A percentile compares a stretch with the other conserved stretches of the same genome.
Conservation (phyloP, 352 stramenopile genomes). For the Globisporangium ultimum region DNA sequence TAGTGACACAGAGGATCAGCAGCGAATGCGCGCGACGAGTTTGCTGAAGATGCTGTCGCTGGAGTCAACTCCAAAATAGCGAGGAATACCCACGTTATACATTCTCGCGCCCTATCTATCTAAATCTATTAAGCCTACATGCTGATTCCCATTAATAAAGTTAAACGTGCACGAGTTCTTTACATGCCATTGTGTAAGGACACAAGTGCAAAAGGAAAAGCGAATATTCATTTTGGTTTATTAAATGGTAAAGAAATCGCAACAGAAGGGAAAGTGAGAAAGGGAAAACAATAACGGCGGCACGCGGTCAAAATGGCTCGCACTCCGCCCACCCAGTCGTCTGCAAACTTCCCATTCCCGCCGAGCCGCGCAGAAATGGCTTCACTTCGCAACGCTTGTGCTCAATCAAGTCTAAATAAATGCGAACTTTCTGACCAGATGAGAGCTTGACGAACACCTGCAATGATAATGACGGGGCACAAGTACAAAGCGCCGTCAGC, state of each 20-base stretch:
- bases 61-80: conserved; percentile 5
- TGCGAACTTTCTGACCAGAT: conserved; percentile 60
- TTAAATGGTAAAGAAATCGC: not conserved
- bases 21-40: conserved; percentile 23
- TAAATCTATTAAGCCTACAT: not conserved
- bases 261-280: conserved; percentile 8
- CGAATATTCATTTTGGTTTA: conserved; percentile 1
- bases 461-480: not conserved
- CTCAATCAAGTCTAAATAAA: conserved; percentile 53
- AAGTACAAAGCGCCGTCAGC: not conserved
- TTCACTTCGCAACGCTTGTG: conserved; percentile 60
- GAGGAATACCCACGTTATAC: not conserved
- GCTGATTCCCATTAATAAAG: too few relatives aligned
- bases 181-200: too few relatives aligned
- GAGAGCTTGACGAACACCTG: conserved; percentile 62
- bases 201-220: not conserved
- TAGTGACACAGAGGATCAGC: conserved; percentile 8
- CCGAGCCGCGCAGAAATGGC: conserved; percentile 49
- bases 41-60: conserved; percentile 64
- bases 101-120: not conserved
- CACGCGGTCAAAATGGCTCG: conserved; percentile 43
- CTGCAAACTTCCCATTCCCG: conserved; percentile 44
- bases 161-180: too few relatives aligned
- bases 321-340: conserved; percentile 59
- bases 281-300: not conserved